Conservation (phyloP, 352 stramenopile species). For the Globisporangium parvum region DNA sequence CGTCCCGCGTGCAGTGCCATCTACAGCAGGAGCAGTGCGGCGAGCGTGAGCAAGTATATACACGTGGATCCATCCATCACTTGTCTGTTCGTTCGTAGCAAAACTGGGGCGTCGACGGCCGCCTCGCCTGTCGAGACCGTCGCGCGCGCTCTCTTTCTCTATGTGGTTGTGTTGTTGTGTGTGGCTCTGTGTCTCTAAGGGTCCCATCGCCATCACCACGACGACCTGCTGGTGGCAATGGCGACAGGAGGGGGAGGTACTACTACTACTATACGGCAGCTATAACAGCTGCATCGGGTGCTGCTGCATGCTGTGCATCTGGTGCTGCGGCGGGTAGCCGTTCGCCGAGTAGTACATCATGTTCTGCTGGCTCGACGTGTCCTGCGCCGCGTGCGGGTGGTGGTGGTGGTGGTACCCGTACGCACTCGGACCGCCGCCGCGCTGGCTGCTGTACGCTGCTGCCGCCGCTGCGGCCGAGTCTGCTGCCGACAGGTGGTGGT, state of each 20-base stretch:
- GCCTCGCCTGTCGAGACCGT: neutral
- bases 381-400: conserved; percentile 24
- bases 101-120: conserved; percentile 1
- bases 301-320: conserved; percentile 69
- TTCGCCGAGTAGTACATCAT: conserved; percentile 78
- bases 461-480: conserved; percentile 51
- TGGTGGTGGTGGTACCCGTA: conserved; percentile 64
- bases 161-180: neutral
- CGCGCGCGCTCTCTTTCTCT: no score
- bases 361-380: conserved; percentile 18
- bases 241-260: neutral
- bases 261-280: conserved; percentile 26
- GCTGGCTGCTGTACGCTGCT: conserved; percentile 43
- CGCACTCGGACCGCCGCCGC: conserved; percentile 17
- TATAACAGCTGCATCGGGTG: conserved; percentile 76
- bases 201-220: neutral
- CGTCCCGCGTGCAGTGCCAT: neutral
- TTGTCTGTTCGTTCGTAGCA: conserved; percentile 2
- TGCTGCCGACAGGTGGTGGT: conserved; percentile 54
- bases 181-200: neutral
- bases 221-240: no score
- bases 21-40: no score
- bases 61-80: no score
- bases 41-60: no score
- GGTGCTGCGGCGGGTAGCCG: conserved; percentile 43